Evolutionary conservation across 495 filamentous ascomycete genomes (phyloP), one percentile per base, ranked within the genome.

Genomic region (Lasiosphaeria hispida): DNA sequence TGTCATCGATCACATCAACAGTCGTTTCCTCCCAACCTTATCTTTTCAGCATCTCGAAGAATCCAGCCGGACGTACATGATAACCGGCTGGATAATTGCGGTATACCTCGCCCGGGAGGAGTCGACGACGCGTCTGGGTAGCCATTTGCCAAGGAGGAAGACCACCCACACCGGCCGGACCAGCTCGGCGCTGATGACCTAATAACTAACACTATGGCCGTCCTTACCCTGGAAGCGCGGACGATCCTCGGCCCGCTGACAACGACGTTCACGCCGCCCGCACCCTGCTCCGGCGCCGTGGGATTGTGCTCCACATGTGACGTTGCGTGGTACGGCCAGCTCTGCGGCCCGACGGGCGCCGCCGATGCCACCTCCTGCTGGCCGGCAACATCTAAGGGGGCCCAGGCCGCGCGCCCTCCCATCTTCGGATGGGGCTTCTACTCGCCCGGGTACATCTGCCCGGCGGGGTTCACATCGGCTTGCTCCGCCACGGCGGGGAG

Each of bases 361-460:
- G 17, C 50, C 9, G 71, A 72, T 34, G 56, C 59, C 44, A 48
- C 51, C n/a, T 30, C 39, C 3, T 73, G 71, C 50, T 73, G 71
- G 69, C 71, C 71, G 13, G 17, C 65, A 13, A 64, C 56, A 7
- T 54, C 68, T 1, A 10, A 23, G 1, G 61, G 57, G 13, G 62
- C 49, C 4, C 47, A 40, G 39, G 13, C 17, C 2, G 19, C 57
- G 2, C 11, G n/a, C 2, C 8, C 18, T 0, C 19, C 59, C 3
- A 15, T 72, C 5, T 13, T 38, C 6, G 70, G 67, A 19, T 62
- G 67, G 68, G 69, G 71, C 6, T 69, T 73, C 35, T 70, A 72
- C 51, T 72, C 69, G 13, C 71, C 71, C 0, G 71, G 71, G 9
- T 18, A 66, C 5, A 19, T 54, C 0, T 73, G 71, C 50, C 71